Conservation (phyloP, 176 grass and related monocot species). For the Calamus simplicifolius region DNA sequence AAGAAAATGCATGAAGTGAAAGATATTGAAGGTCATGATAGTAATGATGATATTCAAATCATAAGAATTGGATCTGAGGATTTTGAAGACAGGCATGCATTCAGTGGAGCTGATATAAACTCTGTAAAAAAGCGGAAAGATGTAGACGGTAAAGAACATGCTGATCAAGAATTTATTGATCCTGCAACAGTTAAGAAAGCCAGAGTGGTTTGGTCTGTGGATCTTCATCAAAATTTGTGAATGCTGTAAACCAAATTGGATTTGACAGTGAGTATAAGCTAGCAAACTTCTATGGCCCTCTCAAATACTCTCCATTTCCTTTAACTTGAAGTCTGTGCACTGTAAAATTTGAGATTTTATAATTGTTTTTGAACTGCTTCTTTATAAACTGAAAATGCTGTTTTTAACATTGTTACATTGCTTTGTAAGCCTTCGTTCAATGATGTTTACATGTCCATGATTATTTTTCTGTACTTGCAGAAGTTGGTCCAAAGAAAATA, state of each 20-base stretch:
- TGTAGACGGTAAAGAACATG: constrained; percentile 38
- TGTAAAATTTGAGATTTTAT: too few species aligned
- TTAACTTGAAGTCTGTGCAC: too few species aligned
- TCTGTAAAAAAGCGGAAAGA: constrained; percentile 70
- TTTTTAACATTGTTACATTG: too few species aligned
- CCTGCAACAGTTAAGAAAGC: constrained; percentile 67
- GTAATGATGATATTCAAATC: constrained; percentile 60
- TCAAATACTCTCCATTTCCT: too few species aligned
- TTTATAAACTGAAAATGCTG: background rate
- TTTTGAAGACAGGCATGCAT: constrained; percentile 55
- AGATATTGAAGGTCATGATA: constrained; percentile 75
- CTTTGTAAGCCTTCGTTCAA: too few species aligned
- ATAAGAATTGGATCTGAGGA: constrained; percentile 55
- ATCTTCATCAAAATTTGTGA: constrained; percentile 97
- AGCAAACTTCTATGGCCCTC: background rate
- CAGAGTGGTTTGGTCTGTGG: constrained; percentile 97
- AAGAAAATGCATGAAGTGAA: constrained; percentile 97
- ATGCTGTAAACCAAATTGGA: constrained; percentile 99
- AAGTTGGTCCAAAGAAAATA: constrained; percentile 99
- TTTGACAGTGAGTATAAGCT: constrained; percentile 79
- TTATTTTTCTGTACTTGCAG: constrained; percentile 37
- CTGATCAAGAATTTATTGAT: constrained; percentile 71
- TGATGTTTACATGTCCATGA: too few species aligned
- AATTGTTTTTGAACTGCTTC: too few species aligned
- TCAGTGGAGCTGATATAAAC: constrained; percentile 36